Percentiles rank a stretch among this genome's conserved stretches.
Evolutionary conservation across 305 asterid species (phyloP).

Genomic region (Rubia peregrina): DNA sequence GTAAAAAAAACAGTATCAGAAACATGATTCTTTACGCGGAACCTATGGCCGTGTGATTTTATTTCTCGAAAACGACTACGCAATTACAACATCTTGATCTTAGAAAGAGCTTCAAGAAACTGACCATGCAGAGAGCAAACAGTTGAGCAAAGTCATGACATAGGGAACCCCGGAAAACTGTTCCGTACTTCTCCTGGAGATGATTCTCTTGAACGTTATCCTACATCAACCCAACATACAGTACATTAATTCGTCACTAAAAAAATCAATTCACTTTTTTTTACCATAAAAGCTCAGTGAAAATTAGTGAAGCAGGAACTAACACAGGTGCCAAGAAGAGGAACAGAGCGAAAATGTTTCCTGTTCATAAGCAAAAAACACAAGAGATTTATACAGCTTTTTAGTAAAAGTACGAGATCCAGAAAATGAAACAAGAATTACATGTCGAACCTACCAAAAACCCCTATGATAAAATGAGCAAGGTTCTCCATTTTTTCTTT

Average conservation of each 20-base stretch:
- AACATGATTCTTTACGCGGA: not conserved
- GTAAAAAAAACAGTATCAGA: not conserved
- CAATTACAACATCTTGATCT: too few species aligned
- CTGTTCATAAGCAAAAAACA: slow-evolving; percentile 25
- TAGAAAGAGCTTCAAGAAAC: not conserved
- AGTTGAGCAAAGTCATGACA: slow-evolving; percentile 74
- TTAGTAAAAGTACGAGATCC: not conserved
- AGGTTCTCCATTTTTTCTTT: slow-evolving; percentile 11
- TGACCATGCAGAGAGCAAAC: slow-evolving; percentile 76
- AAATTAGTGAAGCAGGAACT: slow-evolving; percentile 35
- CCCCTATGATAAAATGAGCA: slow-evolving; percentile 34
- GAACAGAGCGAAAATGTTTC: slow-evolving; percentile 65
- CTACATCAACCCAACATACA: slow-evolving; percentile 24
- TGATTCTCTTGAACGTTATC: slow-evolving; percentile 73
- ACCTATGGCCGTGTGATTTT: too few species aligned
- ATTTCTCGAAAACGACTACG: not conserved
- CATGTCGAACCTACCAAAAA: slow-evolving; percentile 37
- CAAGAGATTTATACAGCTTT: not conserved
- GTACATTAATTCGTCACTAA: not conserved
- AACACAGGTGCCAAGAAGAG: slow-evolving; percentile 77
- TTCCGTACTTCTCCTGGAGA: slow-evolving; percentile 52
- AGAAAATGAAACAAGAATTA: not conserved
- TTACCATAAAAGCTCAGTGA: not conserved
- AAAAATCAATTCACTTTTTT: not conserved
- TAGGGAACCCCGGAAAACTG: slow-evolving; percentile 81